Conservation (phyloP, 192 early-diverging fungal species). For the Polychytrium aggregatum region DNA sequence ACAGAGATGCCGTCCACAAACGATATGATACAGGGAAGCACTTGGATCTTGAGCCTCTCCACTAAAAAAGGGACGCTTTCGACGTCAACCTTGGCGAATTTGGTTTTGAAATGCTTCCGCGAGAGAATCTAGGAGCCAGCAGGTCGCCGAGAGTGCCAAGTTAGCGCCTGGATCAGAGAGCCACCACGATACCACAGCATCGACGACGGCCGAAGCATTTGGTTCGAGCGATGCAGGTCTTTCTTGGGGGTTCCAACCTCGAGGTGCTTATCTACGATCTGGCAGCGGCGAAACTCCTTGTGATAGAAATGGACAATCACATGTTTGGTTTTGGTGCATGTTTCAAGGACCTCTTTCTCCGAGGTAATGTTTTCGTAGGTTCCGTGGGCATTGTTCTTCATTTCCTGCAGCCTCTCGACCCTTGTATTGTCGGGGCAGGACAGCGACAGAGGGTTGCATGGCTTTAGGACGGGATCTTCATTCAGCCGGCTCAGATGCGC, state of each 20-base stretch:
- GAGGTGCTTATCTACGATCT: conserved; percentile 86
- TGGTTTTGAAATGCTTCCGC: conserved; percentile 71
- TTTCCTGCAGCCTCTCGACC: conserved; percentile 46
- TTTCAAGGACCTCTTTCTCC: conserved; percentile 77
- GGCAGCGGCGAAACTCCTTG: conserved; percentile 85
- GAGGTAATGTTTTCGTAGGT: conserved; percentile 57
- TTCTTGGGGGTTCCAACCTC: too few species aligned
- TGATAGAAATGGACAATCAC: conserved; percentile 84
- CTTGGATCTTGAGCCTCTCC: conserved; percentile 70
- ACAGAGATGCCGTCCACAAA: conserved; percentile 64
- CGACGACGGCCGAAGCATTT: not conserved
- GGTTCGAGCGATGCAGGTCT: too few species aligned
- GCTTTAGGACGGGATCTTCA: too few species aligned
- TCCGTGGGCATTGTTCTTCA: conserved; percentile 56
- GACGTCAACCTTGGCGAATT: conserved; percentile 81
- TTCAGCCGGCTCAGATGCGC: too few species aligned
- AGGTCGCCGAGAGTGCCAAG: not conserved
- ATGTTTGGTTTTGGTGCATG: conserved; percentile 55
- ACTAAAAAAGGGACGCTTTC: conserved; percentile 85
- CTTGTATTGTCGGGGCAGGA: conserved; percentile 16
- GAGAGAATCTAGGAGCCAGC: conserved; percentile 24
- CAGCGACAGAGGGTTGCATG: too few species aligned
- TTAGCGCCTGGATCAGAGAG: not conserved
- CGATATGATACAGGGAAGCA: conserved; percentile 79
- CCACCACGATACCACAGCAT: not conserved